Conservation (phyloP, 305 asterid genomes). For the Coffea humblotiana region DNA sequence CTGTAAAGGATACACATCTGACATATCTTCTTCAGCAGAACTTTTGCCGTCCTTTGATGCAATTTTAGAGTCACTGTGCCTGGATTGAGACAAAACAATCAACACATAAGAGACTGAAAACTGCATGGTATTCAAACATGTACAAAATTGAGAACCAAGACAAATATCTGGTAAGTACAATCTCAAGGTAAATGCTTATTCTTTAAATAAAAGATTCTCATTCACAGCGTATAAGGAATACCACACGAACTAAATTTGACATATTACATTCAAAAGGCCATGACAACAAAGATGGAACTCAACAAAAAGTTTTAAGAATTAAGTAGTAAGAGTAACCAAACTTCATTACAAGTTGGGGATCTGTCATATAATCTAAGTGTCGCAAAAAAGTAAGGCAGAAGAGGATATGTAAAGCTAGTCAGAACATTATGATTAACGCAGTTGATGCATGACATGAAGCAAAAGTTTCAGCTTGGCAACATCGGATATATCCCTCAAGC, state of each 20-base stretch:
- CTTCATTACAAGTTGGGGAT: not conserved
- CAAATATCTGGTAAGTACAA: not conserved
- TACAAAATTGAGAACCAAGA: not conserved
- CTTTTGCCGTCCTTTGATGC: constrained; percentile 56
- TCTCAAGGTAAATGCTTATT: no score
- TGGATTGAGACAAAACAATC: constrained; percentile 28
- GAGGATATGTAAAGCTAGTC: not conserved
- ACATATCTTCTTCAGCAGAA: constrained; percentile 76
- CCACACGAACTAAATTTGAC: no score
- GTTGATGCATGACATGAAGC: not conserved
- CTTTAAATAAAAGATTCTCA: no score
- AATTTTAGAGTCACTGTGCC: constrained; percentile 77
- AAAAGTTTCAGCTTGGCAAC: not conserved
- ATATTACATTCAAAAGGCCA: no score
- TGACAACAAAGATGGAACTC: no score
- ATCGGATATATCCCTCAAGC: not conserved
- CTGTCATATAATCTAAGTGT: not conserved
- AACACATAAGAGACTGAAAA: not conserved
- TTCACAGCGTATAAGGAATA: no score
- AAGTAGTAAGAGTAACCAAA: not conserved
- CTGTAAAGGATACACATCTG: constrained; percentile 91
- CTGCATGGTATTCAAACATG: not conserved
- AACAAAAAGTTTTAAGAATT: not conserved
- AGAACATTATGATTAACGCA: not conserved
- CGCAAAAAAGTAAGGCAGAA: not conserved